Percentiles rank a stretch among this genome's conserved stretches.
Conservation (phyloP, 2,329 filamentous ascomycete genomes). For the Akanthomyces muscarius region DNA sequence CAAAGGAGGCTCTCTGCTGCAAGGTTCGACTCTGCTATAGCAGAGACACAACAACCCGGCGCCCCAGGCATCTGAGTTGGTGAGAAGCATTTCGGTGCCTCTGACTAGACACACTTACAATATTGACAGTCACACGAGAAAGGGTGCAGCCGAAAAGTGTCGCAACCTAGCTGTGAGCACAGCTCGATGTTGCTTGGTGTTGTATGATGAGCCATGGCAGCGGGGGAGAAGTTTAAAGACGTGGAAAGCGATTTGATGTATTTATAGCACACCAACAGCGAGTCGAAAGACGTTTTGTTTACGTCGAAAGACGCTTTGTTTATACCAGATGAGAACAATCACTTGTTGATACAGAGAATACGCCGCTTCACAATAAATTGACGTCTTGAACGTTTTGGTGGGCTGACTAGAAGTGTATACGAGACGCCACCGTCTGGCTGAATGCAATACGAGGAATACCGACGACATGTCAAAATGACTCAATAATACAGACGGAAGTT, state of each 20-base stretch:
- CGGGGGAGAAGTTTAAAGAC: background rate
- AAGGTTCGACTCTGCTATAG: background rate
- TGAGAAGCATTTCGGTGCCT: background rate
- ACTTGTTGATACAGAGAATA: background rate
- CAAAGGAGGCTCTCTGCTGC: background rate
- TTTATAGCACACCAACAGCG: conserved; percentile 1
- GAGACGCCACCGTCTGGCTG: background rate
- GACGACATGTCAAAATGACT: too few species aligned
- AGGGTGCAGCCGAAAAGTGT: background rate
- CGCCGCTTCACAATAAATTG: background rate
- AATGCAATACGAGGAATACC: background rate
- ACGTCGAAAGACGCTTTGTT: background rate
- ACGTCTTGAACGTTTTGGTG: background rate
- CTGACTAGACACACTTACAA: too few species aligned
- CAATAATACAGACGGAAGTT: too few species aligned
- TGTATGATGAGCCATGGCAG: background rate
- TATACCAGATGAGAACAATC: background rate
- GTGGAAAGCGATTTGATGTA: background rate
- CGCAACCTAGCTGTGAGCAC: background rate
- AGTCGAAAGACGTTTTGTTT: conserved; percentile 2
- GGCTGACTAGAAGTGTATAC: background rate
- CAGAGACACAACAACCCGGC: background rate
- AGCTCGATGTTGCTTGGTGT: background rate
- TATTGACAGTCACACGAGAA: background rate
- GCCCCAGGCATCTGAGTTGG: background rate